Evolutionary conservation across 148 eudicot genomes (phyloP).

Genomic region (Fagopyrum homotropicum): DNA sequence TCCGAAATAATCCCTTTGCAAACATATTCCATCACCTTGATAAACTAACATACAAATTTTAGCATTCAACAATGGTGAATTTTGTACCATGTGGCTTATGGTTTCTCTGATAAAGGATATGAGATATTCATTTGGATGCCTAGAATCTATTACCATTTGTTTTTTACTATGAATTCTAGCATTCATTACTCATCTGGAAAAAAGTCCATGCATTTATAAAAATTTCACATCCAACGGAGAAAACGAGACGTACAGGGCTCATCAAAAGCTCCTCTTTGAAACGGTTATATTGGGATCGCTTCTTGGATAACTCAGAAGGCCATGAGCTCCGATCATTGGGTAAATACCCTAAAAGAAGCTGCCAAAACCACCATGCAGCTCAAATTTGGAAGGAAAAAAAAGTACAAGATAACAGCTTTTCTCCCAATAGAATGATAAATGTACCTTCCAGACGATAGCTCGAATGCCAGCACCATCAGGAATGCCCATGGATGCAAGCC

Average conservation of each 20-base stretch:
- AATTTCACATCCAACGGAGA: not conserved
- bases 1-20: constrained; percentile 1
- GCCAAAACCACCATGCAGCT: constrained; percentile 20
- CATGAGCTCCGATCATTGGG: constrained; percentile 70
- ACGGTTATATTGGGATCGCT: constrained; percentile 76
- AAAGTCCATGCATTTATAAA: constrained; percentile 5
- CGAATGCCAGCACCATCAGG: constrained; percentile 90
- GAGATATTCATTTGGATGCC: too few species aligned
- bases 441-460: constrained; percentile 84
- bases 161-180: not conserved
- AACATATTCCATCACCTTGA: not conserved
- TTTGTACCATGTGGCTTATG: not conserved
- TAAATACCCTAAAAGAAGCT: constrained; percentile 82
- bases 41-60: not conserved
- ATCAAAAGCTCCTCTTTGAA: constrained; percentile 90
- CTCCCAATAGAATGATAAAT: not conserved
- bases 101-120: not conserved
- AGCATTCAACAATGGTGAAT: not conserved
- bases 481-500: constrained; percentile 72
- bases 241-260: constrained; percentile 68
- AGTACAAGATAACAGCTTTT: not conserved
- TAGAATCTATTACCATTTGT: not conserved
- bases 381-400: not conserved
- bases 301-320: constrained; percentile 82
- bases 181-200: not conserved